phyloP scores from a whole-genome alignment of 2,329 filamentous ascomycete genomes.

The Rutstroemia sp. region DNA sequence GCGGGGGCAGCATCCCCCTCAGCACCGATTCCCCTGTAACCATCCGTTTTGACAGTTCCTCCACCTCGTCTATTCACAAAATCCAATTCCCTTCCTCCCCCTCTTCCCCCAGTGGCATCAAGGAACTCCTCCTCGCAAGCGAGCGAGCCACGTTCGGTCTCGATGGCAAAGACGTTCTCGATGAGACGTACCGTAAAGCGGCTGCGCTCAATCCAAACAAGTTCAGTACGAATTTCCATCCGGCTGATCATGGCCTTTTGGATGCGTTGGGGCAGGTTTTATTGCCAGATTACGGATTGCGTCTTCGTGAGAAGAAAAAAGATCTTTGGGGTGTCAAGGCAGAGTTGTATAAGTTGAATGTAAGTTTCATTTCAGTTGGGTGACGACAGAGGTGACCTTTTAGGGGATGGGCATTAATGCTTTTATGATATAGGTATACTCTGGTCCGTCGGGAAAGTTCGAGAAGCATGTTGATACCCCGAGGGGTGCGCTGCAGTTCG shows the following conservation, averaged over 20 bases:
- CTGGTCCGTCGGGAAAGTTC: constrained; percentile 42
- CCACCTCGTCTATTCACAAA: neutral
- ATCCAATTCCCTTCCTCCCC: constrained; percentile 10
- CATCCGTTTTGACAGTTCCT: constrained; percentile 15
- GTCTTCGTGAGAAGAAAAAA: constrained; percentile 19
- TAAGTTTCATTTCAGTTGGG: constrained; percentile 24
- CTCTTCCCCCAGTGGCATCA: constrained; percentile 7
- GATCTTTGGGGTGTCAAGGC: constrained; percentile 34
- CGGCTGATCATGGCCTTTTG: constrained; percentile 41
- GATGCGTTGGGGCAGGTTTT: constrained; percentile 41
- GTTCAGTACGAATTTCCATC: constrained; percentile 45
- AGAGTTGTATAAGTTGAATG: constrained; percentile 52
- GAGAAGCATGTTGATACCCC: constrained; percentile 47
- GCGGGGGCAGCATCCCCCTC: constrained; percentile 15
- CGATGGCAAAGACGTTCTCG: constrained; percentile 38
- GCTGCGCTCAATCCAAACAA: constrained; percentile 41
- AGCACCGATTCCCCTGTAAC: constrained; percentile 5
- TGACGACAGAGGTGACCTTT: too few relatives aligned
- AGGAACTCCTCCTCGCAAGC: constrained; percentile 29
- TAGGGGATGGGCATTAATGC: too few relatives aligned
- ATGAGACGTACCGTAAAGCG: constrained; percentile 46
- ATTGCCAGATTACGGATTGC: neutral
- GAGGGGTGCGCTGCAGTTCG: constrained; percentile 40
- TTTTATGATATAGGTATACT: constrained; percentile 42
- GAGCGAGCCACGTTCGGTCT: constrained; percentile 43